These are phyloP conservation scores for Pseudogymnoascus sp. DNA, from an alignment of 2,329 filamentous ascomycete species.

Conservation along the genomic window DNA sequence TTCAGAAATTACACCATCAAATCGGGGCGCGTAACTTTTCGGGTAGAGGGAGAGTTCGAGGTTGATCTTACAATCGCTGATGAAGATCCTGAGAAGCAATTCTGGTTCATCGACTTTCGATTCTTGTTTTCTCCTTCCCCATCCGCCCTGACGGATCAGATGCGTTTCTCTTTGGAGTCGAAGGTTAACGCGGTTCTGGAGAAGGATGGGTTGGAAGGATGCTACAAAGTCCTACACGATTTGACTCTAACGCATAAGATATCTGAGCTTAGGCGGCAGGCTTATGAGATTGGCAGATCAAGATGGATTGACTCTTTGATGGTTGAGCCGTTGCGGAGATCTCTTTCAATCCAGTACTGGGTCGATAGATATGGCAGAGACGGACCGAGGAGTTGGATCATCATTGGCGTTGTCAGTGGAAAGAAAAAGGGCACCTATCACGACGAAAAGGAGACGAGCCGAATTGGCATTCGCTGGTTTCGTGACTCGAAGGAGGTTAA, in stretches of 20 bases:
- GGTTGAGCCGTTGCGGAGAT: conserved; percentile 72
- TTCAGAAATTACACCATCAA: conserved; percentile 71
- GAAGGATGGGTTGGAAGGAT: conserved; percentile 64
- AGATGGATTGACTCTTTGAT: conserved; percentile 73
- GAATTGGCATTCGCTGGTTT: conserved; percentile 69
- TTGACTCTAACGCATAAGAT: conserved; percentile 87
- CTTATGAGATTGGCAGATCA: conserved; percentile 55
- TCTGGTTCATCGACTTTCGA: conserved; percentile 89
- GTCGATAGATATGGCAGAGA: conserved; percentile 46
- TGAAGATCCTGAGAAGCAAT: conserved; percentile 74
- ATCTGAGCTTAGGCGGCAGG: conserved; percentile 71
- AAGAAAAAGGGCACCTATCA: conserved; percentile 34
- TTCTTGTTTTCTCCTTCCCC: conserved; percentile 70
- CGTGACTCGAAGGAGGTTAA: conserved; percentile 69
- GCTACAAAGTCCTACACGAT: conserved; percentile 81
- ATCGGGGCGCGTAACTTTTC: conserved; percentile 85
- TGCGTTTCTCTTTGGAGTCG: conserved; percentile 59
- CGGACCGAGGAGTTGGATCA: conserved; percentile 78
- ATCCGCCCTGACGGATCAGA: conserved; percentile 47
- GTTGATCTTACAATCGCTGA: conserved; percentile 85
- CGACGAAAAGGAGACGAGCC: conserved; percentile 42
- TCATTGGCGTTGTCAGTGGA: conserved; percentile 72
- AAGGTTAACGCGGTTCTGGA: conserved; percentile 65
- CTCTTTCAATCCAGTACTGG: conserved; percentile 90
- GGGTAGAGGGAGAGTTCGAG: conserved; percentile 76